These are phyloP conservation scores for Eucalyptus coolabah DNA, from an alignment of 345 rosid genomes.

Conservation along the genomic window DNA sequence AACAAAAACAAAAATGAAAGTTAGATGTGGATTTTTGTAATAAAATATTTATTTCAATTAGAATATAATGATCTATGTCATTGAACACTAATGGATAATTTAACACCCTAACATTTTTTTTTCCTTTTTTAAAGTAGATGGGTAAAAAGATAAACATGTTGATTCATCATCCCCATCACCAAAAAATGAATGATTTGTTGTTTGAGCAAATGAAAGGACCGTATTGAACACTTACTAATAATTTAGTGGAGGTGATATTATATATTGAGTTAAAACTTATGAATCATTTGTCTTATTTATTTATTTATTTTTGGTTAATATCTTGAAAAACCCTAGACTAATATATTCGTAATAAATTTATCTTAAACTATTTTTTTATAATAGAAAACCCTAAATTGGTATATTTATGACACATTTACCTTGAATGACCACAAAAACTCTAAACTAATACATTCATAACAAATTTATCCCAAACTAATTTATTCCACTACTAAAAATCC, in stretches of 20 bases:
- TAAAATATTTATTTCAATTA: too few species aligned
- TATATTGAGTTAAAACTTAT: neutral
- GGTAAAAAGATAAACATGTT: neutral
- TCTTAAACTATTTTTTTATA: fast-evolving
- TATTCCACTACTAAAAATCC: fast-evolving
- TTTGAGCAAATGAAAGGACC: too few species aligned
- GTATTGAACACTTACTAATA: neutral
- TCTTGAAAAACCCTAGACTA: fast-evolving
- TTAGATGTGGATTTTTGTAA: too few species aligned
- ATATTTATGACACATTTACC: too few species aligned
- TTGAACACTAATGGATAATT: neutral
- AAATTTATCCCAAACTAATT: too few species aligned
- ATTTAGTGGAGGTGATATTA: too few species aligned
- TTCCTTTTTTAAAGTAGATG: too few species aligned
- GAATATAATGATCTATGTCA: neutral
- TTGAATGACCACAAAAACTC: fast-evolving
- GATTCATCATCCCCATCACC: neutral
- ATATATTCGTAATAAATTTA: fast-evolving
- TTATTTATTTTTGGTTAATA: too few species aligned
- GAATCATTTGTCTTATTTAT: too few species aligned
- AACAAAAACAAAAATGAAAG: too few species aligned
- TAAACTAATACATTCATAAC: fast-evolving
- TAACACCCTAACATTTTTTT: too few species aligned
- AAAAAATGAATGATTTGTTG: too few species aligned
- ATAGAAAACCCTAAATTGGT: fast-evolving